A percentile compares a stretch with the other conserved stretches of the same genome.
Conservation (phyloP, 768 basidiomycete genomes). For the Gloeophyllum trabeum region DNA sequence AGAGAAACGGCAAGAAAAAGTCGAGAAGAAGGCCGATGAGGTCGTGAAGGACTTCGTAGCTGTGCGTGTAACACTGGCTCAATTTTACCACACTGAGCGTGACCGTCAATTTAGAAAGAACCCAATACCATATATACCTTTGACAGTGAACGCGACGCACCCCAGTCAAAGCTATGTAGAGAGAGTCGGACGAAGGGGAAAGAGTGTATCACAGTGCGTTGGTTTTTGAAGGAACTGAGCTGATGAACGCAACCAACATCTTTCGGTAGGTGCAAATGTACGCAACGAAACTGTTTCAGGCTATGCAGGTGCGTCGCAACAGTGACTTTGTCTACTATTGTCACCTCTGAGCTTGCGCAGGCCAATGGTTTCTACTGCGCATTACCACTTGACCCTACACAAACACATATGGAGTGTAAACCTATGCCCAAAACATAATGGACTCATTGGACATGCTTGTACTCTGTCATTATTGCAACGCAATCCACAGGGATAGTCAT, state of each 20-base stretch:
- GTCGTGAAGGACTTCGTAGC: constrained; percentile 25
- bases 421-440: neutral
- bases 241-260: neutral
- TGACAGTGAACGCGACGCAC: constrained; percentile 46
- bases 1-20: no score
- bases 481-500: no score
- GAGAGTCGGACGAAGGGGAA: constrained; percentile 24
- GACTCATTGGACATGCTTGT: neutral
- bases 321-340: neutral
- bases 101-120: constrained; percentile 23
- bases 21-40: constrained; percentile 15
- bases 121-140: constrained; percentile 47
- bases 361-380: neutral
- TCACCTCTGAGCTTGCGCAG: neutral
- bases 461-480: no score
- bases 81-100: constrained; percentile 1
- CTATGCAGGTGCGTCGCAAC: constrained; percentile 52
- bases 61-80: constrained; percentile 7
- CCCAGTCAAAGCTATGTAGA: constrained; percentile 49
- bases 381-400: neutral
- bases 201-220: constrained; percentile 44
- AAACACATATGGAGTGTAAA: neutral
- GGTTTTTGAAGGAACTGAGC: neutral
- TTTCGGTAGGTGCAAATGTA: constrained; percentile 43
- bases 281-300: constrained; percentile 48